Conservation (phyloP, 306 rosid genomes). For the Astragalus glycyphyllos region DNA sequence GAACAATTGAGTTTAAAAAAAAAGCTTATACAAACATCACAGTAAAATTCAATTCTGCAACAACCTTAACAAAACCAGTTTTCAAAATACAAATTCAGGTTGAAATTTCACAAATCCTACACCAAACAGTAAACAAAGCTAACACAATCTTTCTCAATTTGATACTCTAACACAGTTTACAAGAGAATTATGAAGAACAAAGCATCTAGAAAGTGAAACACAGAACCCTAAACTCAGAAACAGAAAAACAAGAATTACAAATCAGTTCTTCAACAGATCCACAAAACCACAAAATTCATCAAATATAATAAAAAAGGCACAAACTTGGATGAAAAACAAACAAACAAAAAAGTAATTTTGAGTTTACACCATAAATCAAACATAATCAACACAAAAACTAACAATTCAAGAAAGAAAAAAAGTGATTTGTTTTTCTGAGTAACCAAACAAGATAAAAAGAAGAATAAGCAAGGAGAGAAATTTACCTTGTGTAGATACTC, state of each 20-base stretch:
- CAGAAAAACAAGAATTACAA: not conserved
- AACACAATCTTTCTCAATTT: not conserved
- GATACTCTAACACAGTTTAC: slow-evolving; percentile 1
- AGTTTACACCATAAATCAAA: slow-evolving; percentile 34
- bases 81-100: not conserved
- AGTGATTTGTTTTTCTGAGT: slow-evolving; percentile 4
- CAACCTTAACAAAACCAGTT: not conserved
- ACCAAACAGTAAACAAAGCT: not conserved
- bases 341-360: slow-evolving; percentile 20
- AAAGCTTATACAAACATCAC: not conserved
- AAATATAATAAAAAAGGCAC: not conserved
- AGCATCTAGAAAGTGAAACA: not conserved
- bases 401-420: slow-evolving; percentile 1
- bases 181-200: slow-evolving; percentile 3
- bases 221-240: slow-evolving; percentile 12
- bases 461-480: not conserved
- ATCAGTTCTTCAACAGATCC: slow-evolving; percentile 12
- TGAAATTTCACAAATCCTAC: slow-evolving; percentile 11
- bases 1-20: no score
- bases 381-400: not conserved
- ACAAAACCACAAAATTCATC: slow-evolving; percentile 14
- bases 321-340: not conserved
- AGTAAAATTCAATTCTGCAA: slow-evolving; percentile 9
- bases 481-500: slow-evolving; percentile 23
- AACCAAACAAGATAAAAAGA: not conserved